Evolutionary conservation across 495 filamentous ascomycete genomes (phyloP), one percentile per base, ranked within the genome.

Genomic region (Daldinia vernicosa): DNA sequence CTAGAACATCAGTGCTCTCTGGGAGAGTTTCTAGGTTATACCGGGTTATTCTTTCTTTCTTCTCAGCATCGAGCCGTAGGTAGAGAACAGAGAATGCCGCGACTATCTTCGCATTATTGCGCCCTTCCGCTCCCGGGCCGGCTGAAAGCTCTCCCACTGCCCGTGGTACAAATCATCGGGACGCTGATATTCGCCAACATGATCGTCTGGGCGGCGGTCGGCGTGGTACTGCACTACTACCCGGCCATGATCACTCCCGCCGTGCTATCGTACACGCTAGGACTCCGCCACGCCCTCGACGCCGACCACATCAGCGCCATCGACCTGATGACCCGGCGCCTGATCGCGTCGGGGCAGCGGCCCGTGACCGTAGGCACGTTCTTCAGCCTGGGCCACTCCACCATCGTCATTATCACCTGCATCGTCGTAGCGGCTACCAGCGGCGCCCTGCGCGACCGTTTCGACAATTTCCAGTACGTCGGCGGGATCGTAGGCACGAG

Each of bases 291-390:
- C 85, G 95, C 95, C 3, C 89, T 98, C 54, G 95, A 98, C 76
- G 95, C 95, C 15, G 95, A 99, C 79, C 95, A 99, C 80, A 98
- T 99, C 79, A 90, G 91, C 55, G 95, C 94, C 57, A 98, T 98
- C 71, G 95, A 98, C 81, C 85, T 98, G 14, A 97, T 95, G 91
- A 98, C 95, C 5, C 87, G 95, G 27, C 87, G 94, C 11, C 86
- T 98, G n/a, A 86, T 98, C 50, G 95, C 95, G 22, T 87, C 91
- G 0, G 93, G 93, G 15, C 92, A 94, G 76, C 87, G 87, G 7
- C 93, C 95, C 7, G 94, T 95, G n/a, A 91, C 94, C 0, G 94
- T 98, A 6, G 95, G 95, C 43, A 97, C 91, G n/a, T 98, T 93
- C 71, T 98, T 98, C 83, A 93, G 91, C 11, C 87, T 98, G 0